These are phyloP conservation scores for Talaromyces verruculosus DNA, from an alignment of 2,329 filamentous ascomycete species.

Conservation along the genomic window DNA sequence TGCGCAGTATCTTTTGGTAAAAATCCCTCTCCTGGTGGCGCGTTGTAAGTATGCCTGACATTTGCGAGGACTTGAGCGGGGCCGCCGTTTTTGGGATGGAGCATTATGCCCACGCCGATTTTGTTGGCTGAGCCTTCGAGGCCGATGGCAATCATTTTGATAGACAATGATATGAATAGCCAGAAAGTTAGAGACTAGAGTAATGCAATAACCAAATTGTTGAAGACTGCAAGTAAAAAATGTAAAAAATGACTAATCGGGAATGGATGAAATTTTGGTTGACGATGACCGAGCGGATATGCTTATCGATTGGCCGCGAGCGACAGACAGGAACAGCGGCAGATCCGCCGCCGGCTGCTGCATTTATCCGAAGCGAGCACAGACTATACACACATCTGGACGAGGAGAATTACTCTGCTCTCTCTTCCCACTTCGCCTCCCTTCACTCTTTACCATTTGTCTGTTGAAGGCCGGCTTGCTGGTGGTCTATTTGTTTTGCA, in stretches of 20 bases:
- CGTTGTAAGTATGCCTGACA: conserved; percentile 87
- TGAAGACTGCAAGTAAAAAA: neutral
- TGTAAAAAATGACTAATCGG: conserved; percentile 1
- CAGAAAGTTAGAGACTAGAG: no score
- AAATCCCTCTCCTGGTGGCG: conserved; percentile 90
- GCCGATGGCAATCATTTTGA: conserved; percentile 64
- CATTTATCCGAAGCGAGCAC: conserved; percentile 26
- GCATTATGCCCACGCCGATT: conserved; percentile 88
- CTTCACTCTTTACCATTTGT: neutral
- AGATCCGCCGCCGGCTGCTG: conserved; percentile 20
- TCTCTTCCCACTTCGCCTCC: neutral
- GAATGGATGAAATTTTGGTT: conserved; percentile 19
- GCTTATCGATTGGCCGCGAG: conserved; percentile 33
- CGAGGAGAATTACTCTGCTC: neutral
- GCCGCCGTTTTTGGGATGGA: conserved; percentile 60
- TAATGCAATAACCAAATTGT: neutral
- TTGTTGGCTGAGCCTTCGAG: conserved; percentile 98
- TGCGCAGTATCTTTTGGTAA: conserved; percentile 92
- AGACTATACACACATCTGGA: conserved; percentile 25
- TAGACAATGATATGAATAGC: no score
- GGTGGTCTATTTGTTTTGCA: neutral
- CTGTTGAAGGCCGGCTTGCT: neutral
- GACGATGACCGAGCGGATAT: conserved; percentile 24
- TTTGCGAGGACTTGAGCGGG: conserved; percentile 79
- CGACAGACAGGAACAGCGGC: conserved; percentile 1